Conservation (phyloP, 2,329 filamentous ascomycete genomes). For the Colletotrichum tofieldiae region DNA sequence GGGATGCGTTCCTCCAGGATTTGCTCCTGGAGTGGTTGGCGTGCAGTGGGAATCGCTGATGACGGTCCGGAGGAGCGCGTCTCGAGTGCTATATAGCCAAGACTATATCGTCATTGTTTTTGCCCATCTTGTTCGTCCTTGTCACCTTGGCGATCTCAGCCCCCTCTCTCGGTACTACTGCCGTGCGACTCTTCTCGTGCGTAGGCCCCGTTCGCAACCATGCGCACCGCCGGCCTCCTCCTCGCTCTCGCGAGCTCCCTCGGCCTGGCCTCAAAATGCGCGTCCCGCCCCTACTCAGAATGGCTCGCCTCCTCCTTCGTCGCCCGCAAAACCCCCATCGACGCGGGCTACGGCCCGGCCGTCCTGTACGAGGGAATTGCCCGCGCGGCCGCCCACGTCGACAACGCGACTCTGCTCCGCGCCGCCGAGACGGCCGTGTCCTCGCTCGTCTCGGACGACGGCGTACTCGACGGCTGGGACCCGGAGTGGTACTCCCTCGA, state of each 20-base stretch:
- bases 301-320: slow-evolving; percentile 39
- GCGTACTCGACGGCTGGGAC: slow-evolving; percentile 64
- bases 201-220: neutral
- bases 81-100: neutral
- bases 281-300: slow-evolving; percentile 20
- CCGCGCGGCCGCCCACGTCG: slow-evolving; percentile 21
- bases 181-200: neutral
- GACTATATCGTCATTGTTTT: too few relatives aligned
- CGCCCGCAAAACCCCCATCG: slow-evolving; percentile 18
- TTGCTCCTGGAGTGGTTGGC: neutral
- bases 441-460: slow-evolving; percentile 50
- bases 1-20: neutral
- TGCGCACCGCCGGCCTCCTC: neutral
- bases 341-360: slow-evolving; percentile 29
- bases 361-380: slow-evolving; percentile 38
- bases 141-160: too few relatives aligned
- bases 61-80: neutral
- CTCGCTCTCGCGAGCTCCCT: slow-evolving; percentile 19
- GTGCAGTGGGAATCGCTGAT: too few relatives aligned
- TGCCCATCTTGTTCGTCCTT: neutral
- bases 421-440: slow-evolving; percentile 32
- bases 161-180: too few relatives aligned
- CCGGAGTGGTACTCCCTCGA: slow-evolving; percentile 66
- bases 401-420: slow-evolving; percentile 12
- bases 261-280: neutral